Conservation (phyloP, 768 basidiomycete genomes). For the Collybia mongolica region DNA sequence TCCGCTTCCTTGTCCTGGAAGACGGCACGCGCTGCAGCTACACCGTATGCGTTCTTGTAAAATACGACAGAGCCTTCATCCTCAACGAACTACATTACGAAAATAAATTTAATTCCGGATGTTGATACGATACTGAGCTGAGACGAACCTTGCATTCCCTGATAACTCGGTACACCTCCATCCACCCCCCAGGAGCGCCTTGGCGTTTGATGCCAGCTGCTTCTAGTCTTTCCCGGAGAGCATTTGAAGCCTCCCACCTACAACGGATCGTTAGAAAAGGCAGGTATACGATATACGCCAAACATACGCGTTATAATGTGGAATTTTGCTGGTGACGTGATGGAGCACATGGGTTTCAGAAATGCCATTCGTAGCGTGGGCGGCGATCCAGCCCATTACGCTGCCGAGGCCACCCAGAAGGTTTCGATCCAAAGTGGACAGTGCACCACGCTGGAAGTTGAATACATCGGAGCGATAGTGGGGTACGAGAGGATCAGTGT, state of each 20-base stretch:
- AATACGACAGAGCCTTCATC: conserved; percentile 77
- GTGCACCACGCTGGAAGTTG: conserved; percentile 58
- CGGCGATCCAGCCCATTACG: conserved; percentile 71
- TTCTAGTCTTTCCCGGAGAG: conserved; percentile 66
- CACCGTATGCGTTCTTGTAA: conserved; percentile 71
- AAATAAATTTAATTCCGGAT: neutral
- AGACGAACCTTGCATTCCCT: conserved; percentile 54
- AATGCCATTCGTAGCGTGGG: conserved; percentile 71
- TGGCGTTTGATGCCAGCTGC: conserved; percentile 53
- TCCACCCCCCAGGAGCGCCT: conserved; percentile 62
- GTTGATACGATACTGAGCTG: neutral
- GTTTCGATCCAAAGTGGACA: conserved; percentile 54
- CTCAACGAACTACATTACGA: conserved; percentile 62
- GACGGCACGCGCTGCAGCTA: conserved; percentile 57
- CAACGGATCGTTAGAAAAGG: conserved; percentile 11
- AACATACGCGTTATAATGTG: conserved; percentile 70
- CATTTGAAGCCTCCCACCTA: conserved; percentile 78
- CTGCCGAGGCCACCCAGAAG: conserved; percentile 57
- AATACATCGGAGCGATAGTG: conserved; percentile 52
- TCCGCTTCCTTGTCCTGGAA: conserved; percentile 41
- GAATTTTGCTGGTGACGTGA: conserved; percentile 82
- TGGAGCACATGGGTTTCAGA: conserved; percentile 81
- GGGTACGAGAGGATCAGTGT: conserved; percentile 59
- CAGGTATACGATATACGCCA: conserved; percentile 11
- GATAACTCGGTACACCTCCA: conserved; percentile 62